Percentiles rank a stretch among this genome's conserved stretches.
These are phyloP conservation scores for Solanum virginianum DNA, from an alignment of 257 asterid species.

Conservation along the genomic window DNA sequence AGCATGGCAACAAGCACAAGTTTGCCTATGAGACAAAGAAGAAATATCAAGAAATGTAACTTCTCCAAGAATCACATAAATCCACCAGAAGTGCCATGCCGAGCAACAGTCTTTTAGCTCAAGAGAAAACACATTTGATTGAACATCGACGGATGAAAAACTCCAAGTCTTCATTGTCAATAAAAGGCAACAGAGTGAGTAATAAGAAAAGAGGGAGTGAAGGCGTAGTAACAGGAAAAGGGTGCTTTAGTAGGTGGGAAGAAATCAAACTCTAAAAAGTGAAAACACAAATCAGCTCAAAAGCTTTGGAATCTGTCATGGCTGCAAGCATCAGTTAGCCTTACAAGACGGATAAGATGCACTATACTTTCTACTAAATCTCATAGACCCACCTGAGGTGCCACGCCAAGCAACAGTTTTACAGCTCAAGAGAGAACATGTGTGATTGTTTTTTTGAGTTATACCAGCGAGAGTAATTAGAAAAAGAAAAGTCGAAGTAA, in stretches of 20 bases:
- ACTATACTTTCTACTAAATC: not conserved
- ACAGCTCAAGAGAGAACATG: too few relatives aligned
- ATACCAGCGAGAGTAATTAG: not conserved
- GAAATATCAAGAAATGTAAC: not conserved
- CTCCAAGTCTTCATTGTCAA: not conserved
- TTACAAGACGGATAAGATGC: not conserved
- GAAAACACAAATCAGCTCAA: not conserved
- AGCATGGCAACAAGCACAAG: not conserved
- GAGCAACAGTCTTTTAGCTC: not conserved
- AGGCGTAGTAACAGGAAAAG: too few relatives aligned
- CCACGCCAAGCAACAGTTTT: not conserved
- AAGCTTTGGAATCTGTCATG: not conserved
- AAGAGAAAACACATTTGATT: not conserved
- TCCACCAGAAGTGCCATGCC: not conserved
- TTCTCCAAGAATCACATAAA: not conserved
- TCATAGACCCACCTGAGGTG: not conserved
- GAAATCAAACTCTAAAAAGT: too few relatives aligned
- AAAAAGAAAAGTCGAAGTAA: not conserved
- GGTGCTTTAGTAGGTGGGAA: not conserved
- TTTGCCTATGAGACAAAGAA: not conserved
- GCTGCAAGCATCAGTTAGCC: not conserved
- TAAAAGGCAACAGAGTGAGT: not conserved
- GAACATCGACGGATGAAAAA: not conserved
- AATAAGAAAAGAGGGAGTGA: not conserved
- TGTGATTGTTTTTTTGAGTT: not conserved